These are phyloP conservation scores for Globisporangium echinulatum DNA, from an alignment of 352 stramenopile species.

Conservation along the genomic window DNA sequence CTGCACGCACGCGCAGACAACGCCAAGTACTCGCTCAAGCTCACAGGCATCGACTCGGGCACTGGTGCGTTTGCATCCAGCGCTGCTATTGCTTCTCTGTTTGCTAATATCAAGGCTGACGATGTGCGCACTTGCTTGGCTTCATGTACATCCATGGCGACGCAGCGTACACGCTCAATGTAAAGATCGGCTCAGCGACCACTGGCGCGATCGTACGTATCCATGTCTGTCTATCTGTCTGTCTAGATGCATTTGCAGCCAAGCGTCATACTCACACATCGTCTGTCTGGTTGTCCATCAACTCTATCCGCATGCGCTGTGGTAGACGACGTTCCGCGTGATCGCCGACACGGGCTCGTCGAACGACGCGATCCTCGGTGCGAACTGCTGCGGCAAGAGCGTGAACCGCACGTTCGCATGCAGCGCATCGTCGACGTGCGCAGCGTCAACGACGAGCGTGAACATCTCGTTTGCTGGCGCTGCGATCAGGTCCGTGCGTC, in stretches of 20 bases:
- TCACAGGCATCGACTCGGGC: conserved; percentile 27
- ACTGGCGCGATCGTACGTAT: conserved; percentile 13
- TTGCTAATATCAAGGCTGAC: too few relatives aligned
- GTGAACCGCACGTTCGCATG: conserved; percentile 60
- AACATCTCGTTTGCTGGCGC: conserved; percentile 54
- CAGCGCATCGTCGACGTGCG: conserved; percentile 55
- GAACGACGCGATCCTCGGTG: conserved; percentile 64
- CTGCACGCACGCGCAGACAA: conserved; percentile 14
- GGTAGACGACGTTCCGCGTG: conserved; percentile 64
- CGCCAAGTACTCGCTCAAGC: conserved; percentile 25
- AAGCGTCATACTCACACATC: neutral
- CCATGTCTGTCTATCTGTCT: neutral
- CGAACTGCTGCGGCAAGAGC: conserved; percentile 44
- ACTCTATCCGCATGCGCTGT: neutral
- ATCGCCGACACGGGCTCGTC: conserved; percentile 83
- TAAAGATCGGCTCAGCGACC: conserved; percentile 21
- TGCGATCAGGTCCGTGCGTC: conserved; percentile 43
- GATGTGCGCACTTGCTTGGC: neutral
- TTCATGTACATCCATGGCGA: neutral
- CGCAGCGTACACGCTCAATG: conserved; percentile 24
- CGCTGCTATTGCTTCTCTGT: neutral
- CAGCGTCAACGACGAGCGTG: conserved; percentile 14
- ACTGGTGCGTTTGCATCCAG: conserved; percentile 13
- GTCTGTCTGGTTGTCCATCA: too few relatives aligned
- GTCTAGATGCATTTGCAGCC: neutral